Conservation (phyloP, 1,284 basidiomycete species). For the Microbotryum saponariae region DNA sequence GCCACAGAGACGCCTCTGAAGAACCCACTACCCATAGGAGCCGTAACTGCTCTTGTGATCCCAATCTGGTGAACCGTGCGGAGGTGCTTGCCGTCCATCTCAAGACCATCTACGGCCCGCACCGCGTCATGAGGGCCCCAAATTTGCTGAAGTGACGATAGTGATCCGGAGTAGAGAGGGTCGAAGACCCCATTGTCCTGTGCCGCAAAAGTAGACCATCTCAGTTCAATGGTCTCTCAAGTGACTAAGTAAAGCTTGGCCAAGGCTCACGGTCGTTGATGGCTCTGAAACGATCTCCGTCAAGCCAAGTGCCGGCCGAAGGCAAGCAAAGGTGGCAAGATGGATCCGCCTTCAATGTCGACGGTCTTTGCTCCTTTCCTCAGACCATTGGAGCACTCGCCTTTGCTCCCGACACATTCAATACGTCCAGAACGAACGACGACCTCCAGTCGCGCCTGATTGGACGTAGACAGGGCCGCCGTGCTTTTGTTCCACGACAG, state of each 20-base stretch:
- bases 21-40: slow-evolving; percentile 43
- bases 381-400: no score
- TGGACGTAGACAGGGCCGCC: background rate
- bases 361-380: slow-evolving; percentile 34
- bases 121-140: background rate
- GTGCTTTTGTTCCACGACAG: background rate
- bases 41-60: slow-evolving; percentile 55
- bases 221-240: slow-evolving; percentile 4
- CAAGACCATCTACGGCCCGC: slow-evolving; percentile 62
- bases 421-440: slow-evolving; percentile 5
- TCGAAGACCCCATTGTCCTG: slow-evolving; percentile 9
- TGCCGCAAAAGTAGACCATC: no score
- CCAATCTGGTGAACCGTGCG: slow-evolving; percentile 46
- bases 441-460: slow-evolving; percentile 4
- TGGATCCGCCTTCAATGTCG: slow-evolving; percentile 43
- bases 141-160: slow-evolving; percentile 10
- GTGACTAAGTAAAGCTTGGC: background rate
- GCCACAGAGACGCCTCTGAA: slow-evolving; percentile 51
- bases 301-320: slow-evolving; percentile 44
- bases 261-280: background rate
- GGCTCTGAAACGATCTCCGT: slow-evolving; percentile 39
- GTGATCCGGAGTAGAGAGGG: slow-evolving; percentile 4
- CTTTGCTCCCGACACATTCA: slow-evolving; percentile 36
- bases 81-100: slow-evolving; percentile 59
- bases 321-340: slow-evolving; percentile 43